These are phyloP conservation scores for Cunninghamia lanceolata DNA, from an alignment of 75 land plant genomes.

Conservation along the genomic window DNA sequence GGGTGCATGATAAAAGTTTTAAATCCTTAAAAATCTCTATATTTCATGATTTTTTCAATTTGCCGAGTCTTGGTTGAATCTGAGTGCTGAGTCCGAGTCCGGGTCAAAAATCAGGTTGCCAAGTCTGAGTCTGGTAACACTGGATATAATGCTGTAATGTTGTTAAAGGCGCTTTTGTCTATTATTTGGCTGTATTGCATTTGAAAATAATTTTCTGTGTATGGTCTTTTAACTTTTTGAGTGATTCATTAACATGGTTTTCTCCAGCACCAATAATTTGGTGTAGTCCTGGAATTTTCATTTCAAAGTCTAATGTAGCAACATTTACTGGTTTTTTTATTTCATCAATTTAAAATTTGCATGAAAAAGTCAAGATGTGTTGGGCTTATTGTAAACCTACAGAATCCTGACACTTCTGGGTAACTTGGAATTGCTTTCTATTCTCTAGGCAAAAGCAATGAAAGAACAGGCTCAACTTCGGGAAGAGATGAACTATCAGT, in stretches of 20 bases:
- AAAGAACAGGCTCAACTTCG: slow-evolving; percentile 94
- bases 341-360: background rate
- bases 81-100: too few relatives aligned
- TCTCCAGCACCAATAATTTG: background rate
- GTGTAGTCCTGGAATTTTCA: background rate
- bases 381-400: background rate
- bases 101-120: too few relatives aligned
- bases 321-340: background rate
- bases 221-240: background rate
- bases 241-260: background rate
- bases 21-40: too few relatives aligned
- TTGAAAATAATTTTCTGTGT: background rate
- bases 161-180: background rate
- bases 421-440: slow-evolving; percentile 4
- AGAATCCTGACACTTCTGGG: background rate
- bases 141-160: background rate
- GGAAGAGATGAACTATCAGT: slow-evolving; percentile 97
- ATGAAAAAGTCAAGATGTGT: background rate
- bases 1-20: too few relatives aligned
- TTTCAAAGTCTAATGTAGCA: background rate
- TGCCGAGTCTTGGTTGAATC: too few relatives aligned
- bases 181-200: background rate
- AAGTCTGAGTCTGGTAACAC: too few relatives aligned
- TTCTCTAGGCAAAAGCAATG: slow-evolving; percentile 96
- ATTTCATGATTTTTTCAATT: too few relatives aligned